A percentile compares a stretch with the other conserved stretches of the same genome.
These are phyloP conservation scores for Cercospora canescens DNA, from an alignment of 2,329 filamentous ascomycete genomes.

Conservation along the genomic window DNA sequence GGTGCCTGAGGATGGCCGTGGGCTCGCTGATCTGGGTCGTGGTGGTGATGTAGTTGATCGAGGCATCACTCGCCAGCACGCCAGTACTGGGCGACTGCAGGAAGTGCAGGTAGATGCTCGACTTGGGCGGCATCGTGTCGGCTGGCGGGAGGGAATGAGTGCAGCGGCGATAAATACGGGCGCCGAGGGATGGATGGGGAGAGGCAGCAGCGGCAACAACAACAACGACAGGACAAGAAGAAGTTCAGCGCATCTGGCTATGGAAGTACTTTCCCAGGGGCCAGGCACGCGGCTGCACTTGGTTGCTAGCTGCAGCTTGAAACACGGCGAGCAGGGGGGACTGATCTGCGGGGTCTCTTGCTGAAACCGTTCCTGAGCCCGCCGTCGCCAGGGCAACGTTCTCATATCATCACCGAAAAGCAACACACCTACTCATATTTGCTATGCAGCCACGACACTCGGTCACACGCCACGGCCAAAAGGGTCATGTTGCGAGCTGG, in stretches of 20 bases:
- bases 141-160: neutral
- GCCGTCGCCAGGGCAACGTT: neutral
- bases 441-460: no score
- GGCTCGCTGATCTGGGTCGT: slow-evolving; percentile 71
- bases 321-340: neutral
- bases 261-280: neutral
- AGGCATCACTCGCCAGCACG: slow-evolving; percentile 47
- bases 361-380: neutral
- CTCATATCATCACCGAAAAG: no score
- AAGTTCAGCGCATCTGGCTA: neutral
- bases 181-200: neutral
- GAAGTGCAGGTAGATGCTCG: slow-evolving; percentile 47
- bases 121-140: slow-evolving; percentile 35
- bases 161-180: neutral
- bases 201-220: neutral
- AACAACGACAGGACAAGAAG: neutral
- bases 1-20: slow-evolving; percentile 78
- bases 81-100: slow-evolving; percentile 45
- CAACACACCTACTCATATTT: no score
- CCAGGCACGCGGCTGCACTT: neutral
- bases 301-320: neutral
- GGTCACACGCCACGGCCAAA: no score
- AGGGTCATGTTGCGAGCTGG: no score
- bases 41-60: slow-evolving; percentile 82
- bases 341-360: neutral